Percentiles rank a stretch among this genome's conserved stretches.
Evolutionary conservation across 2,329 filamentous ascomycete genomes (phyloP).

Genomic region (Penicillium griseofulvum): DNA sequence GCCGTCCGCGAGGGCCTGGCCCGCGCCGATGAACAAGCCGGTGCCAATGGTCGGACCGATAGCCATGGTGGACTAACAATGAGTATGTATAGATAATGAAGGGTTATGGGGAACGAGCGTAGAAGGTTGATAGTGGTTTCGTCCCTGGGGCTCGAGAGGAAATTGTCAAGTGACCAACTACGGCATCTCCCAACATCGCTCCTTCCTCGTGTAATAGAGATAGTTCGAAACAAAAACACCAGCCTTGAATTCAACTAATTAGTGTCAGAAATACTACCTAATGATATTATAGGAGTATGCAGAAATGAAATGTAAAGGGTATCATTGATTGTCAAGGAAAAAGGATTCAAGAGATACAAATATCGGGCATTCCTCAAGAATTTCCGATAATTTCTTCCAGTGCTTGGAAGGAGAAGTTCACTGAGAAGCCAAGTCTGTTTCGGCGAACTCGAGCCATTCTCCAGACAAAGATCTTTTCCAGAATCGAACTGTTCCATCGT

Average conservation of each 20-base stretch:
- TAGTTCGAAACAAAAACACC: background rate
- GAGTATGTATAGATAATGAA: slow-evolving; percentile 17
- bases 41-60: slow-evolving; percentile 58
- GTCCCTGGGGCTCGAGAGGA: background rate
- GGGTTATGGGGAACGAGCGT: background rate
- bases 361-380: background rate
- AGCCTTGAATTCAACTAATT: background rate
- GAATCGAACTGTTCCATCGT: slow-evolving; percentile 44
- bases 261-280: background rate
- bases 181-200: slow-evolving; percentile 6
- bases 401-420: slow-evolving; percentile 9
- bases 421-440: slow-evolving; percentile 41
- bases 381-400: background rate
- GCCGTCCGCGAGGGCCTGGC: slow-evolving; percentile 52
- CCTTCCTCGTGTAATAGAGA: slow-evolving; percentile 7
- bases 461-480: slow-evolving; percentile 45
- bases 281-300: background rate
- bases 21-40: slow-evolving; percentile 55
- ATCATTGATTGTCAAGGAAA: slow-evolving; percentile 16
- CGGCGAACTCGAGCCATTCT: slow-evolving; percentile 47
- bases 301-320: slow-evolving; percentile 18
- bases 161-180: background rate
- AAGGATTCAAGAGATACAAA: background rate
- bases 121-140: background rate
- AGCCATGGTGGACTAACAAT: slow-evolving; percentile 45